Evolutionary conservation across 2,329 filamentous ascomycete genomes (phyloP).

Genomic region (Aspergillus costaricaensis): DNA sequence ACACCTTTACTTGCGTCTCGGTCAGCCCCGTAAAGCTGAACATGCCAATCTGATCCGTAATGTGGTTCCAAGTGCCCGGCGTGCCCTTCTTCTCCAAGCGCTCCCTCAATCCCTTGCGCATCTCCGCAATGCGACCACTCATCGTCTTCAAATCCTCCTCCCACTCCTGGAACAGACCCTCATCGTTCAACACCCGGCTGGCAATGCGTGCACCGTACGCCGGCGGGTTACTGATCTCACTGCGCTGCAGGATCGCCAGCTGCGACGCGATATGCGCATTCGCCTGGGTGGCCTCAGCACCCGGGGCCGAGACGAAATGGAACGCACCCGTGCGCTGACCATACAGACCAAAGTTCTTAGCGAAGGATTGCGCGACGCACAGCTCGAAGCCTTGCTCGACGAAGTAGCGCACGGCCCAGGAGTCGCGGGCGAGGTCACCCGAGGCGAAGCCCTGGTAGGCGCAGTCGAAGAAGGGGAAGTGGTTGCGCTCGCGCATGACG

Average conservation of each 20-base stretch:
- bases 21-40: conserved; percentile 75
- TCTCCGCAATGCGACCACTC: conserved; percentile 91
- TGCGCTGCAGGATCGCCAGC: conserved; percentile 89
- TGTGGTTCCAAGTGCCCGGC: conserved; percentile 92
- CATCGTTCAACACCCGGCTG: conserved; percentile 79
- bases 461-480: conserved; percentile 98
- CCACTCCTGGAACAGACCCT: conserved; percentile 82
- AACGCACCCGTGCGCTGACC: conserved; percentile 95
- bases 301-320: conserved; percentile 81
- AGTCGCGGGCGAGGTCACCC: conserved; percentile 80
- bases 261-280: conserved; percentile 74
- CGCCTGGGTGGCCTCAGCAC: conserved; percentile 64
- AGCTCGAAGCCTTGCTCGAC: conserved; percentile 83
- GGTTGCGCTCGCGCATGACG: conserved; percentile 73
- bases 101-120: conserved; percentile 75
- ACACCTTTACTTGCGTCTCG: conserved; percentile 49
- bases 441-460: conserved; percentile 98
- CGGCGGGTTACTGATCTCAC: conserved; percentile 96
- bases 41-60: conserved; percentile 99
- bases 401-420: conserved; percentile 92
- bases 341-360: conserved; percentile 78
- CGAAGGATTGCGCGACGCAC: conserved; percentile 61
- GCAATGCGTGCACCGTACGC: conserved; percentile 92
- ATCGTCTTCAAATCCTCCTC: conserved; percentile 88
- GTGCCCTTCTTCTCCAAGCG: conserved; percentile 84